Conservation (phyloP, 108 stramenopile genomes). For the Aurantiochytrium sp. region DNA sequence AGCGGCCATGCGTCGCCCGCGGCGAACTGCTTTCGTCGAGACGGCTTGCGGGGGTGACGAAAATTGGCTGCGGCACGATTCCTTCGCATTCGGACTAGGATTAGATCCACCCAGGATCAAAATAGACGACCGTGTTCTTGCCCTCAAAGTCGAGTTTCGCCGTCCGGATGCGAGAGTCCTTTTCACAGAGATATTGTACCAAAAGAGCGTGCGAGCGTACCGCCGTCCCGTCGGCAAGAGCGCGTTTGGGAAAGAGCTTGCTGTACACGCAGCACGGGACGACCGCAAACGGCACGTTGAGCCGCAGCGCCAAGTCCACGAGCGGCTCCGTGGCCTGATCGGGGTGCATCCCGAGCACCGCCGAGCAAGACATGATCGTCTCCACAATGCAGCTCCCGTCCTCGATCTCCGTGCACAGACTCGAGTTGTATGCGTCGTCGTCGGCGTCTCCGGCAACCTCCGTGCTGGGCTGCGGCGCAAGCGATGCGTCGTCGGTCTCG, state of each 20-base stretch:
- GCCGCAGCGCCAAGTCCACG: slow-evolving; percentile 65
- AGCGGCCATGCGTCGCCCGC: too few relatives aligned
- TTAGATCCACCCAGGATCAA: not conserved
- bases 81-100: too few relatives aligned
- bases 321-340: slow-evolving; percentile 77
- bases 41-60: too few relatives aligned
- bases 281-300: slow-evolving; percentile 67
- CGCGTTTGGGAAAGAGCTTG: slow-evolving; percentile 56
- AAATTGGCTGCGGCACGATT: too few relatives aligned
- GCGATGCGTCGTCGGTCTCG: too few relatives aligned
- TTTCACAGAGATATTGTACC: slow-evolving; percentile 57
- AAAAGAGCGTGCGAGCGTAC: slow-evolving; percentile 53
- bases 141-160: not conserved
- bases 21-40: too few relatives aligned
- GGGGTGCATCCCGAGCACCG: slow-evolving; percentile 74
- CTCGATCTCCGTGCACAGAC: slow-evolving; percentile 32
- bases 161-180: not conserved
- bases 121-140: not conserved
- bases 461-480: too few relatives aligned
- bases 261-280: slow-evolving; percentile 80
- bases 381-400: slow-evolving; percentile 43
- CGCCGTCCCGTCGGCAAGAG: slow-evolving; percentile 31
- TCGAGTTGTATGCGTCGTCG: too few relatives aligned
- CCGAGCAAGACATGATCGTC: slow-evolving; percentile 47
- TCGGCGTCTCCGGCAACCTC: too few relatives aligned